Evolutionary conservation across 2,329 filamentous ascomycete genomes (phyloP).

Genomic region (Chalaropsis ovoidea): DNA sequence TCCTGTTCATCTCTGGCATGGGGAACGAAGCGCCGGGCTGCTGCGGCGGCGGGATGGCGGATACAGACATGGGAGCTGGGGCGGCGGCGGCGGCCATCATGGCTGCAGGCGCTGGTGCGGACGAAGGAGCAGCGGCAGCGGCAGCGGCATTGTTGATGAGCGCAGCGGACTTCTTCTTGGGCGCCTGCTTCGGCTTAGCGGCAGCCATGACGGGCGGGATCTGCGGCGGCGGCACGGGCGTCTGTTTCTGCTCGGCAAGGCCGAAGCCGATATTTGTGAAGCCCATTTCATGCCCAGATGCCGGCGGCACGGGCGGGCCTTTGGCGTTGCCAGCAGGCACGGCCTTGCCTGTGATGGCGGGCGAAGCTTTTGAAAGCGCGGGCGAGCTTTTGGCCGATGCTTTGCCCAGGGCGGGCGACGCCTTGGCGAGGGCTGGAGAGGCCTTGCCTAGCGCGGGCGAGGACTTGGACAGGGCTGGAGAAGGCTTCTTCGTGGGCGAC

Average conservation of each 20-base stretch:
- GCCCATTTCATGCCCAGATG: slow-evolving; percentile 17
- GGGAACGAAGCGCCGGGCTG: neutral
- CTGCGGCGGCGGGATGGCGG: slow-evolving; percentile 16
- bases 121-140: neutral
- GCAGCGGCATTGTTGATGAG: slow-evolving; percentile 31
- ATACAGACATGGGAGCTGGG: neutral
- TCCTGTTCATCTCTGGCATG: neutral
- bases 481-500: slow-evolving; percentile 22
- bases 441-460: slow-evolving; percentile 16
- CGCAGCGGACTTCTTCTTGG: slow-evolving; percentile 32
- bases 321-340: slow-evolving; percentile 12
- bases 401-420: slow-evolving; percentile 18
- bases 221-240: slow-evolving; percentile 26
- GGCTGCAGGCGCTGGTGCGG: neutral
- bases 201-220: slow-evolving; percentile 14
- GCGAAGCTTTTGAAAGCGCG: slow-evolving; percentile 20
- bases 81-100: neutral
- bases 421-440: slow-evolving; percentile 19
- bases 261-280: slow-evolving; percentile 17
- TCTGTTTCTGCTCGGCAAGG: slow-evolving; percentile 22
- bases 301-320: slow-evolving; percentile 17
- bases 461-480: slow-evolving; percentile 16
- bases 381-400: slow-evolving; percentile 19
- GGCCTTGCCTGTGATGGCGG: slow-evolving; percentile 20
- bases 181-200: slow-evolving; percentile 21